These are phyloP conservation scores for Melastoma malabathricum DNA, from an alignment of 345 rosid genomes.

Conservation along the genomic window DNA sequence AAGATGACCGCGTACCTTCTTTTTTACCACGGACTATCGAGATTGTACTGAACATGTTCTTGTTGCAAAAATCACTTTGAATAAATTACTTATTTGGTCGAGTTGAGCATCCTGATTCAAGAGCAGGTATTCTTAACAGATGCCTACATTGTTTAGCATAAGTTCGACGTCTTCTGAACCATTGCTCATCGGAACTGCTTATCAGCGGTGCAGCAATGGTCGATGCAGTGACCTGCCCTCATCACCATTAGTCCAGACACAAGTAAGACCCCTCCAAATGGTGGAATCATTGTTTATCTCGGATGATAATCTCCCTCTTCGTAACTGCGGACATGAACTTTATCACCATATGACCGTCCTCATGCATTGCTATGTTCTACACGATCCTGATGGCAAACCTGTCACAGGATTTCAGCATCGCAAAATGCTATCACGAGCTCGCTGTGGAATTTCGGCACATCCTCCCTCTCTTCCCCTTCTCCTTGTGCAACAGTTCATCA, in stretches of 20 bases:
- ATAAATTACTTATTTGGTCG: no score
- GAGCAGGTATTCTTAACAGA: no score
- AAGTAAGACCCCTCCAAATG: conserved; percentile 68
- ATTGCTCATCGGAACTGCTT: no score
- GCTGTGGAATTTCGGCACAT: conserved; percentile 63
- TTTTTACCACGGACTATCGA: no score
- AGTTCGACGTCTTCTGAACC: no score
- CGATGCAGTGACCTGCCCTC: not conserved
- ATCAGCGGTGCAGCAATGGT: not conserved
- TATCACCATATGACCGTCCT: conserved; percentile 66
- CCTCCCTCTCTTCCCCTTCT: conserved; percentile 78
- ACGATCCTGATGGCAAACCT: conserved; percentile 35
- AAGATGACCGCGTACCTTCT: no score
- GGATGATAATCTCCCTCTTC: conserved; percentile 47
- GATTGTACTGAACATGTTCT: no score
- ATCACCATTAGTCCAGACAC: conserved; percentile 63
- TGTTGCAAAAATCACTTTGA: no score
- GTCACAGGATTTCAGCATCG: conserved; percentile 39
- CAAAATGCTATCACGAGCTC: conserved; percentile 75
- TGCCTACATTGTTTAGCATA: no score
- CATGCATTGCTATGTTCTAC: conserved; percentile 73
- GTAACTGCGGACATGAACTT: conserved; percentile 47
- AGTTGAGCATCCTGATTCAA: no score
- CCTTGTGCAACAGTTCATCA: conserved; percentile 64
- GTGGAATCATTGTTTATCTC: conserved; percentile 72